These are phyloP conservation scores for Cyberlindnera maclurae DNA, from an alignment of 805 yeast species.

Conservation along the genomic window DNA sequence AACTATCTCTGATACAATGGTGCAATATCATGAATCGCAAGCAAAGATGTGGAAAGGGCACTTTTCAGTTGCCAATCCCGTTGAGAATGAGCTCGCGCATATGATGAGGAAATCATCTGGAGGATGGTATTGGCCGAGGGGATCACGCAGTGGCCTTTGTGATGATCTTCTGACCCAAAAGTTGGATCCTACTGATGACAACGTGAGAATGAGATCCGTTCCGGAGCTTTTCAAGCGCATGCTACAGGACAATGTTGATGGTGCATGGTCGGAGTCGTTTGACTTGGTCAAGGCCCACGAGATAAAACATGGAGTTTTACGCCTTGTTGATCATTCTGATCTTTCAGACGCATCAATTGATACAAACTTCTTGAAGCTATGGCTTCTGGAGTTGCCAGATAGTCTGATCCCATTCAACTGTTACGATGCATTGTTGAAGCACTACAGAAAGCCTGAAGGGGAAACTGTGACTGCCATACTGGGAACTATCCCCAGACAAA, in stretches of 20 bases:
- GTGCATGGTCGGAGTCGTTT: conserved; percentile 13
- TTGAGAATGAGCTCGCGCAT: conserved; percentile 8
- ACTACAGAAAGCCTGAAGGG: conserved; percentile 8
- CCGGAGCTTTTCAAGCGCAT: conserved; percentile 15
- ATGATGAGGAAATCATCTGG: neutral
- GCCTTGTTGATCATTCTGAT: neutral
- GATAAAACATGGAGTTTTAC: conserved; percentile 6
- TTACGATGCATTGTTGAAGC: conserved; percentile 19
- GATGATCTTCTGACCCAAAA: conserved; percentile 18
- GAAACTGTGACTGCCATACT: conserved; percentile 9
- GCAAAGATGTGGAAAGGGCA: neutral
- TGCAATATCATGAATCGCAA: conserved; percentile 4
- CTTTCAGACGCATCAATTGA: conserved; percentile 8
- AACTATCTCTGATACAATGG: conserved; percentile 7
- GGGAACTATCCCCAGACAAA: conserved; percentile 25
- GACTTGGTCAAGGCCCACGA: conserved; percentile 14
- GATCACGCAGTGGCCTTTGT: conserved; percentile 8
- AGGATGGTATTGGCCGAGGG: conserved; percentile 24
- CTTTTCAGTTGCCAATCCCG: no score
- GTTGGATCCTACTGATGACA: conserved; percentile 3
- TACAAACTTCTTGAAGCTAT: conserved; percentile 41
- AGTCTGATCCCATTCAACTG: conserved; percentile 38
- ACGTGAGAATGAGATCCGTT: conserved; percentile 9
- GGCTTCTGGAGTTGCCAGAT: conserved; percentile 55
- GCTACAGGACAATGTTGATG: conserved; percentile 5